Evolutionary conservation across 495 filamentous ascomycete species (phyloP).

Genomic region (Aspergillus avenaceus): DNA sequence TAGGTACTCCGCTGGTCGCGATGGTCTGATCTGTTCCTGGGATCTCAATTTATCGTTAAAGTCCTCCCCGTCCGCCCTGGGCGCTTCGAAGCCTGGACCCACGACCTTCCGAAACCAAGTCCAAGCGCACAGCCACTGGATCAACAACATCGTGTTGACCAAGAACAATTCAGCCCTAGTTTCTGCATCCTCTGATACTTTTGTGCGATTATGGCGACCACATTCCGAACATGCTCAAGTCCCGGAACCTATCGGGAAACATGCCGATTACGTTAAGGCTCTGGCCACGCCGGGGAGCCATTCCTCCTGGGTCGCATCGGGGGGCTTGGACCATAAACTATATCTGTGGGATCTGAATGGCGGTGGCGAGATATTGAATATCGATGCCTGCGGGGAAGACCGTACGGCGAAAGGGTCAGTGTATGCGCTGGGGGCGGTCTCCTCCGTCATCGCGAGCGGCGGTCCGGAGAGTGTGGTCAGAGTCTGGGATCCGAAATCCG

Average conservation of each 20-base stretch:
- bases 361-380: slow-evolving; percentile 76
- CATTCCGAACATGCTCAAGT: slow-evolving; percentile 59
- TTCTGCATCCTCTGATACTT: slow-evolving; percentile 92
- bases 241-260: slow-evolving; percentile 82
- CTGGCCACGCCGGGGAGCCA: slow-evolving; percentile 70
- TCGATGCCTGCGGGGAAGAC: slow-evolving; percentile 76
- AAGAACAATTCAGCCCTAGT: slow-evolving; percentile 80
- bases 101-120: slow-evolving; percentile 84
- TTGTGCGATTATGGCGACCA: slow-evolving; percentile 94
- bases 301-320: slow-evolving; percentile 91
- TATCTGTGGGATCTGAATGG: slow-evolving; percentile 91
- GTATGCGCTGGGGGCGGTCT: slow-evolving; percentile 77
- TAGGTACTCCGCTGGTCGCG: slow-evolving; percentile 93
- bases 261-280: slow-evolving; percentile 94
- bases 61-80: slow-evolving; percentile 28
- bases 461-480: slow-evolving; percentile 92
- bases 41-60: slow-evolving; percentile 59
- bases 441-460: slow-evolving; percentile 79
- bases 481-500: slow-evolving; percentile 87
- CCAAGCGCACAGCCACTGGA: slow-evolving; percentile 98
- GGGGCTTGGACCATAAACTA: slow-evolving; percentile 88
- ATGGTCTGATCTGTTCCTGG: slow-evolving; percentile 96
- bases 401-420: slow-evolving; percentile 87
- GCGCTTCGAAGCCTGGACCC: slow-evolving; percentile 26
- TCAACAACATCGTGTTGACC: slow-evolving; percentile 91